Evolutionary conservation across 768 basidiomycete species (phyloP).

Genomic region (Tricholomella constricta): DNA sequence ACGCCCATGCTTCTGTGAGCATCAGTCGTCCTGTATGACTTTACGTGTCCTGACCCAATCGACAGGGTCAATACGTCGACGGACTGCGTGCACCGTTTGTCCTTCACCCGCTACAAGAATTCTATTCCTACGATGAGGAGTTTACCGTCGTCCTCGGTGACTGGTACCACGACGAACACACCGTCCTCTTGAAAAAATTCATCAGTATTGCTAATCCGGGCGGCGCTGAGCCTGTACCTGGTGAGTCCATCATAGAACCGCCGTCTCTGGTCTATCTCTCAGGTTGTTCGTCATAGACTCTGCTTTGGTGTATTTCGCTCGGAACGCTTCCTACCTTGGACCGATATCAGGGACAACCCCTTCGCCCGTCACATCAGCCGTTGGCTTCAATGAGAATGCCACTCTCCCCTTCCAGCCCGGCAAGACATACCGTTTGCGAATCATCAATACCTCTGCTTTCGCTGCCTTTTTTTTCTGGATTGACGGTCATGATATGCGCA

Average conservation of each 20-base stretch:
- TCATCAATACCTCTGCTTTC: slow-evolving; percentile 84
- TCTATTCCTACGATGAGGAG: slow-evolving; percentile 84
- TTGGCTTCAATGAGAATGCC: slow-evolving; percentile 88
- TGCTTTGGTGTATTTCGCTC: slow-evolving; percentile 80
- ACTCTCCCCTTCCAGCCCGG: slow-evolving; percentile 83
- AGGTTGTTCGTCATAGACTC: slow-evolving; percentile 50
- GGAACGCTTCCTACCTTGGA: slow-evolving; percentile 70
- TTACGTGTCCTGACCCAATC: background rate
- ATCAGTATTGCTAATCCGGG: slow-evolving; percentile 74
- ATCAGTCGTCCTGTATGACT: background rate
- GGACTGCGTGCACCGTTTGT: slow-evolving; percentile 88
- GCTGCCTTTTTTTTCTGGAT: slow-evolving; percentile 85
- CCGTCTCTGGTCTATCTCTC: background rate
- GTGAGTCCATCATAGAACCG: slow-evolving; percentile 34
- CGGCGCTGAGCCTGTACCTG: slow-evolving; percentile 88
- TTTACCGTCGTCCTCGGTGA: slow-evolving; percentile 85
- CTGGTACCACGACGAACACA: slow-evolving; percentile 89
- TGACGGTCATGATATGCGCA: slow-evolving; percentile 82
- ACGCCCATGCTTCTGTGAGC: slow-evolving; percentile 61
- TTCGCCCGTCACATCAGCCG: slow-evolving; percentile 52
- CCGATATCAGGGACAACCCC: slow-evolving; percentile 54
- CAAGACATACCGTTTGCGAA: slow-evolving; percentile 85
- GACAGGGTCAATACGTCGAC: slow-evolving; percentile 87
- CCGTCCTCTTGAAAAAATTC: slow-evolving; percentile 62
- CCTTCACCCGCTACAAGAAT: slow-evolving; percentile 68